phyloP scores from a whole-genome alignment of 345 rosid genomes.

The Zanthoxylum bungeanum region DNA sequence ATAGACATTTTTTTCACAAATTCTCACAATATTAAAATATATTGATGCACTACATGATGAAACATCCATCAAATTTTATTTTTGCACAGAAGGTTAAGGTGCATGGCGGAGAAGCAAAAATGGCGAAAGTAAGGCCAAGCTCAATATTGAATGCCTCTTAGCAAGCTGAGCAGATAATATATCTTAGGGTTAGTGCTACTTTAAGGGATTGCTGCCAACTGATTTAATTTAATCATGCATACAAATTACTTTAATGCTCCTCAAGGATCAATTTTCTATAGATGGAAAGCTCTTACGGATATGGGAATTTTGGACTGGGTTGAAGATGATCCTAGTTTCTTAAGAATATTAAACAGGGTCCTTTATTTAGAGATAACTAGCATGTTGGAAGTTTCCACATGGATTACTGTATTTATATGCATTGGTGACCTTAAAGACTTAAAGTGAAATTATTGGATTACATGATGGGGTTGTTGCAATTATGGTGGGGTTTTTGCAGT shows the following conservation, averaged over 20 bases:
- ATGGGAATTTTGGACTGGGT: neutral
- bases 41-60: neutral
- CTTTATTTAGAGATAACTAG: neutral
- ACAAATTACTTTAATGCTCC: neutral
- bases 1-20: too few relatives aligned
- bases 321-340: neutral
- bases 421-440: neutral
- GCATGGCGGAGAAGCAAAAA: neutral
- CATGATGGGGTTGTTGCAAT: neutral
- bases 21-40: too few relatives aligned
- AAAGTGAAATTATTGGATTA: neutral
- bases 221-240: neutral
- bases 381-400: too few relatives aligned
- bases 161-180: neutral
- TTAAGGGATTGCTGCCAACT: neutral
- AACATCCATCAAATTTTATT: neutral
- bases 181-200: neutral
- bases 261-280: neutral
- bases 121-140: neutral
- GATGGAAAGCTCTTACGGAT: neutral
- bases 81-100: neutral
- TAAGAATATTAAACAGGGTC: neutral
- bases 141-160: neutral
- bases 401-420: neutral
- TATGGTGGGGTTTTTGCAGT: too few relatives aligned